Evolutionary conservation across 371 early-diverging fungal genomes (phyloP), one percentile per base, ranked within the genome.

Genomic region (Rhizopus sp.): DNA sequence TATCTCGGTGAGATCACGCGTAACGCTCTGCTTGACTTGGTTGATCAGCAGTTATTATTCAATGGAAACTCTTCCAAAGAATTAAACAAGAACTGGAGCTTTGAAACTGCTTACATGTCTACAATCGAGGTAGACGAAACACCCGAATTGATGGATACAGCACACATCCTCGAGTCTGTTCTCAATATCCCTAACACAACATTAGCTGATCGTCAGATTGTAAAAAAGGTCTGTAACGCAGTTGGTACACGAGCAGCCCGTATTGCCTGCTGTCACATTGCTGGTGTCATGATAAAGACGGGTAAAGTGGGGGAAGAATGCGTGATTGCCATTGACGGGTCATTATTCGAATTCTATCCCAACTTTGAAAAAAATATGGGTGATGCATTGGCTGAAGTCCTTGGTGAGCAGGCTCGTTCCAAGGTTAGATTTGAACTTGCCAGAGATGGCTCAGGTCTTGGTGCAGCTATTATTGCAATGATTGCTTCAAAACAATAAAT

Each of bases 91-190:
- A 88, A 80, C 31, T 92, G 91, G 80, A 70, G 80, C n/a, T 93
- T 97, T 52, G 93, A 94, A 51, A 97, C 97, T 29, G 90, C 91
- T 5, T 91, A 90, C 80, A 87, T 98, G 90, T 90, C 92, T 7
- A 78, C 87, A 33, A 96, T 98, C 57, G 95, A 93, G 15, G 80
- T 78, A 5, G 98, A 98, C 67, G 68, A 80, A 38, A 72, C 89
- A 5, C 60, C 77, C 4, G 85, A 87, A 33, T 77, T 95, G 38
- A 55, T 64, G 7, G 86, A 84, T 30, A 88, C 88, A 35, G 81
- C 80, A 48, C 75, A 86, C 33, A 85, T 95, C 16, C 81, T 96
- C 37, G 93, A 95, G 68, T 80, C 83, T 50, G 80, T 88, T 7
- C 63, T 93, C 29, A 78, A 76, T 31, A 68, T 92, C 17, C 80